Evolutionary conservation across 2,329 filamentous ascomycete genomes (phyloP).

Genomic region (Amylocarpus encephaloides): DNA sequence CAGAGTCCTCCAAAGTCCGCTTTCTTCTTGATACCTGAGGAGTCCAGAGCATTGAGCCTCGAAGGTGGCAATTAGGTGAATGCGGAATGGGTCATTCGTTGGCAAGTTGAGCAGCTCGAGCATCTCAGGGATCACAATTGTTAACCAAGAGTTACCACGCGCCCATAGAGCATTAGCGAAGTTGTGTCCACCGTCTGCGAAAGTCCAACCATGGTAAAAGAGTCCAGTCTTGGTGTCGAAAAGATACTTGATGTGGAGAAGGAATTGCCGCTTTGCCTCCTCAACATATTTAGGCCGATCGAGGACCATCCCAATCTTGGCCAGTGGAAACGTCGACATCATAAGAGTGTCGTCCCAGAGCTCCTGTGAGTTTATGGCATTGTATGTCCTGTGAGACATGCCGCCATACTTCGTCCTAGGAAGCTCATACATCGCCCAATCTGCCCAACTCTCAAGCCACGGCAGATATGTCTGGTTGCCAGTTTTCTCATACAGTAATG

Average conservation of each 20-base stretch:
- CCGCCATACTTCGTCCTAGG: constrained; percentile 63
- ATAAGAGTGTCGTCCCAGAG: constrained; percentile 83
- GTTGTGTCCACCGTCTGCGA: constrained; percentile 59
- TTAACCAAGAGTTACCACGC: constrained; percentile 65
- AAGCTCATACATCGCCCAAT: constrained; percentile 71
- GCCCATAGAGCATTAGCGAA: constrained; percentile 54
- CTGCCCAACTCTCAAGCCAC: constrained; percentile 75
- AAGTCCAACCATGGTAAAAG: constrained; percentile 80
- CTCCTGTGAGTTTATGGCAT: constrained; percentile 60
- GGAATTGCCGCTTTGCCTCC: constrained; percentile 71
- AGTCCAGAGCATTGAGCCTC: constrained; percentile 64
- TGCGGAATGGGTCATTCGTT: constrained; percentile 51
- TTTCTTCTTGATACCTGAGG: constrained; percentile 49
- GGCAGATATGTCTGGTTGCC: constrained; percentile 62
- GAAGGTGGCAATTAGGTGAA: constrained; percentile 54
- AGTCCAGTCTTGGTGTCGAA: constrained; percentile 66
- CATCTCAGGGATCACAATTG: constrained; percentile 78
- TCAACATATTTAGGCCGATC: constrained; percentile 65
- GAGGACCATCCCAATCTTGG: constrained; percentile 63
- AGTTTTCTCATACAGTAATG: constrained; percentile 71
- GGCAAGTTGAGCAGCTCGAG: constrained; percentile 63
- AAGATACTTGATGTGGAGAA: constrained; percentile 72
- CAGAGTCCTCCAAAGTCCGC: constrained; percentile 69
- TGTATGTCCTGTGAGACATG: constrained; percentile 27
- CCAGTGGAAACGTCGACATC: constrained; percentile 79